Conservation (phyloP, 176 grass and related monocot species). For the Lolium multiflorum region DNA sequence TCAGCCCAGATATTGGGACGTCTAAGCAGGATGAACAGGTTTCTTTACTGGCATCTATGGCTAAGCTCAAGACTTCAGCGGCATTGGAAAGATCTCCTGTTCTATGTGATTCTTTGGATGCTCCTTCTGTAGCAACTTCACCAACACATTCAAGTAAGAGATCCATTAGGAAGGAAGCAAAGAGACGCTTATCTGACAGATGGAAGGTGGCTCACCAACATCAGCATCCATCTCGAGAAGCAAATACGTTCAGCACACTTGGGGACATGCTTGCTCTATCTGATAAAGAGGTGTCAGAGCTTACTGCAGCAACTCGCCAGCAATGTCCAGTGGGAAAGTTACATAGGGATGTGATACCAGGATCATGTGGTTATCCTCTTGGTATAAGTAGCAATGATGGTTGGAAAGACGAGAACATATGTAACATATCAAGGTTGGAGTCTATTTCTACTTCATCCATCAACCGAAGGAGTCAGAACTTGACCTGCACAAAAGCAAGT, state of each 20-base stretch:
- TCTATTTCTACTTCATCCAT: slow-evolving; percentile 58
- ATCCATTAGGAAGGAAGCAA: slow-evolving; percentile 73
- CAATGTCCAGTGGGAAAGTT: slow-evolving; percentile 28
- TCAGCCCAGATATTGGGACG: slow-evolving; percentile 27
- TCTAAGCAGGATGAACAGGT: slow-evolving; percentile 20
- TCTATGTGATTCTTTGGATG: slow-evolving; percentile 29
- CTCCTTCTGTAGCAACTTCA: slow-evolving; percentile 33
- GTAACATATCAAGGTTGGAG: slow-evolving; percentile 53
- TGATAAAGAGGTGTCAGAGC: slow-evolving; percentile 53
- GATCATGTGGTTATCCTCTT: slow-evolving; percentile 37
- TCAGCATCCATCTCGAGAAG: slow-evolving; percentile 45
- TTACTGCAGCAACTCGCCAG: not conserved
- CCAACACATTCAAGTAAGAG: slow-evolving; percentile 52
- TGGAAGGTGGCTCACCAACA: slow-evolving; percentile 58
- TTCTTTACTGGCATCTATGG: slow-evolving; percentile 13
- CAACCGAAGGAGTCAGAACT: slow-evolving; percentile 30
- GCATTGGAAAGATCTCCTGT: slow-evolving; percentile 17
- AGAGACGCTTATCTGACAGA: slow-evolving; percentile 72
- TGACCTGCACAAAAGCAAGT: slow-evolving; percentile 46
- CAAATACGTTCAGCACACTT: slow-evolving; percentile 53
- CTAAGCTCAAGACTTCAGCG: slow-evolving; percentile 38
- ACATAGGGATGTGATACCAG: slow-evolving; percentile 20
- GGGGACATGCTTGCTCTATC: slow-evolving; percentile 74
- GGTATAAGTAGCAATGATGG: slow-evolving; percentile 63
- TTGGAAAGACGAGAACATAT: slow-evolving; percentile 54